Conservation (phyloP, 1,284 basidiomycete genomes). For the Ustanciosporium gigantosporum region DNA sequence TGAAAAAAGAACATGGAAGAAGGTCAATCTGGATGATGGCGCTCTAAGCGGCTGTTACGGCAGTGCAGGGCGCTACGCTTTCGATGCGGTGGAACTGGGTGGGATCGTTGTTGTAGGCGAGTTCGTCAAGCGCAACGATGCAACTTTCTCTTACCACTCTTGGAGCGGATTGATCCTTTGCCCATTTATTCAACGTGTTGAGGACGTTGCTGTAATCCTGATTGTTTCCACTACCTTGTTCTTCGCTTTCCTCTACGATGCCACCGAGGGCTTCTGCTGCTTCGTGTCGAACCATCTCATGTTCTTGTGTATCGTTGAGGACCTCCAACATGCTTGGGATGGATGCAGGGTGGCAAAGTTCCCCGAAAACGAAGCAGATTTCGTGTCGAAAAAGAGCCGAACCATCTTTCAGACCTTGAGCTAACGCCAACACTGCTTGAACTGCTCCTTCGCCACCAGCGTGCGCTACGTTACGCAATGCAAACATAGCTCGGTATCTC, state of each 20-base stretch:
- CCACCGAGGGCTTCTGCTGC: constrained; percentile 97
- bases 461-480: constrained; percentile 68
- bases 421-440: constrained; percentile 82
- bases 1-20: no score
- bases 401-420: constrained; percentile 74
- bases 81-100: constrained; percentile 55
- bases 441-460: constrained; percentile 50
- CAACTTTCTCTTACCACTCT: constrained; percentile 93
- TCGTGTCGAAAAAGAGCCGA: constrained; percentile 51
- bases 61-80: background rate
- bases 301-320: constrained; percentile 74
- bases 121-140: constrained; percentile 82
- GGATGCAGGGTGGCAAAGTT: constrained; percentile 84
- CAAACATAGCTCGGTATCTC: constrained; percentile 98
- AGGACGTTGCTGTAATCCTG: constrained; percentile 66
- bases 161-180: constrained; percentile 75
- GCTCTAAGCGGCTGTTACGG: background rate
- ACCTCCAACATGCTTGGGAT: constrained; percentile 83
- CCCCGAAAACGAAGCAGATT: constrained; percentile 79
- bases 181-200: constrained; percentile 83
- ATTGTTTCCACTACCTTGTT: constrained; percentile 31
- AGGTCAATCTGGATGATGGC: no score
- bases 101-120: constrained; percentile 60
- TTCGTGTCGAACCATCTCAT: constrained; percentile 98
- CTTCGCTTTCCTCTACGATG: constrained; percentile 78